Conservation (phyloP, 768 basidiomycete species). For the Hirschioporus abietinus region DNA sequence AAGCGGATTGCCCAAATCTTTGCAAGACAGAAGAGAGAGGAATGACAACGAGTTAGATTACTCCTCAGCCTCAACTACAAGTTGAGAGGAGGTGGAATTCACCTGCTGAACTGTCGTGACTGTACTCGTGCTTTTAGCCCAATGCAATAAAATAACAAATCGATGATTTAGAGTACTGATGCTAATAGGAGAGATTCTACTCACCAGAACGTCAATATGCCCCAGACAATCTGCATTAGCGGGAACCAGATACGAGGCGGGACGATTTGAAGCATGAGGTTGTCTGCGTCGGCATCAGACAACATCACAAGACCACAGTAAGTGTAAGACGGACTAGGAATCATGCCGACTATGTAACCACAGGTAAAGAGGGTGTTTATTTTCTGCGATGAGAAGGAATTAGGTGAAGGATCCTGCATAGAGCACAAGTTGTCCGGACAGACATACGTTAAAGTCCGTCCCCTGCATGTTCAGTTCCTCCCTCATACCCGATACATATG, state of each 20-base stretch:
- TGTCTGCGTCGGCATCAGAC: conserved; percentile 34
- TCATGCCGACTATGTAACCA: conserved; percentile 72
- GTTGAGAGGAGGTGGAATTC: conserved; percentile 4
- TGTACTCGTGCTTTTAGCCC: conserved; percentile 41
- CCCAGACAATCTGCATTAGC: conserved; percentile 60
- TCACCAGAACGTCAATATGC: conserved; percentile 58
- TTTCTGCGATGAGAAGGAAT: conserved; percentile 31
- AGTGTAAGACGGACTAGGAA: conserved; percentile 42
- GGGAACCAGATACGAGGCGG: conserved; percentile 66
- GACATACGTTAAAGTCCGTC: conserved; percentile 52
- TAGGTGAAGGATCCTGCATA: neutral
- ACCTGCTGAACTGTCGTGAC: conserved; percentile 56
- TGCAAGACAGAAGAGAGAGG: neutral
- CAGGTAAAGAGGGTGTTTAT: conserved; percentile 70
- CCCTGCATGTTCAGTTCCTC: conserved; percentile 64
- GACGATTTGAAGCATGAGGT: conserved; percentile 59
- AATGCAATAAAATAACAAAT: neutral
- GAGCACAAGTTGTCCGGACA: neutral
- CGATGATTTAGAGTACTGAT: neutral
- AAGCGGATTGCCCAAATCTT: conserved; percentile 68
- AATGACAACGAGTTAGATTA: neutral
- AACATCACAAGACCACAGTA: neutral
- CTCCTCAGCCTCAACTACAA: neutral
- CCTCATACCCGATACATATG: conserved; percentile 77
- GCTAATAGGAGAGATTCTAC: conserved; percentile 11